Evolutionary conservation across 805 yeast species (phyloP).

Genomic region (Wickerhamomyces pijperi): DNA sequence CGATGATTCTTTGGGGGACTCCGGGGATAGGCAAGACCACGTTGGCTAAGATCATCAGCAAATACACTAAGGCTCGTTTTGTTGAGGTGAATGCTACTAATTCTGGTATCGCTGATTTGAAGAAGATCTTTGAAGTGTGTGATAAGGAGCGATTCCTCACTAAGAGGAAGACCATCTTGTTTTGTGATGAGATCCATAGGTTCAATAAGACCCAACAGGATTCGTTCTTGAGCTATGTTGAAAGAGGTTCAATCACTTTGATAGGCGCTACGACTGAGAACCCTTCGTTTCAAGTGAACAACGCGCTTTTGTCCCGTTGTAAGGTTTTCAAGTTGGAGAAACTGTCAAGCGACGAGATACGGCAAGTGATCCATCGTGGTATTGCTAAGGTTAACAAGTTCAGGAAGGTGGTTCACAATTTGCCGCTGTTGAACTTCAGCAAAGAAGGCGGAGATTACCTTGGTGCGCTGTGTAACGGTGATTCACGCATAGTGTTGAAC

Average conservation of each 20-base stretch:
- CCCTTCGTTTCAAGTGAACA: slow-evolving; percentile 71
- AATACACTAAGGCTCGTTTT: slow-evolving; percentile 31
- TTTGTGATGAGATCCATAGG: slow-evolving; percentile 89
- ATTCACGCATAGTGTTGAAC: slow-evolving; percentile 76
- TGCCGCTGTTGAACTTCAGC: slow-evolving; percentile 38
- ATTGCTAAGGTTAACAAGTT: slow-evolving; percentile 46
- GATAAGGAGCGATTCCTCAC: slow-evolving; percentile 27
- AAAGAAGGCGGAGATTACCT: slow-evolving; percentile 55
- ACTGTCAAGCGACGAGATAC: slow-evolving; percentile 38
- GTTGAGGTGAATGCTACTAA: slow-evolving; percentile 82
- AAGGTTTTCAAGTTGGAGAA: slow-evolving; percentile 61
- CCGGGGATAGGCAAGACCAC: slow-evolving; percentile 93
- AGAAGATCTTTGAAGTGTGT: slow-evolving; percentile 40
- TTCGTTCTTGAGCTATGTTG: slow-evolving; percentile 71
- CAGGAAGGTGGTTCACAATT: slow-evolving; percentile 38
- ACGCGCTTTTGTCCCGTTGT: slow-evolving; percentile 78
- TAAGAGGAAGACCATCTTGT: slow-evolving; percentile 52
- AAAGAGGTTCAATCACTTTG: slow-evolving; percentile 67
- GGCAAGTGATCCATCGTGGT: slow-evolving; percentile 45
- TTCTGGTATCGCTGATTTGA: slow-evolving; percentile 54
- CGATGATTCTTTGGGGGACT: slow-evolving; percentile 88
- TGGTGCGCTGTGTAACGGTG: slow-evolving; percentile 74
- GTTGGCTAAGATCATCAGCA: slow-evolving; percentile 44
- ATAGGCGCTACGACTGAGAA: slow-evolving; percentile 98
- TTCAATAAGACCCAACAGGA: slow-evolving; percentile 85